These are phyloP conservation scores for Fraxinus excelsior DNA, from an alignment of 257 asterid species.

Conservation along the genomic window DNA sequence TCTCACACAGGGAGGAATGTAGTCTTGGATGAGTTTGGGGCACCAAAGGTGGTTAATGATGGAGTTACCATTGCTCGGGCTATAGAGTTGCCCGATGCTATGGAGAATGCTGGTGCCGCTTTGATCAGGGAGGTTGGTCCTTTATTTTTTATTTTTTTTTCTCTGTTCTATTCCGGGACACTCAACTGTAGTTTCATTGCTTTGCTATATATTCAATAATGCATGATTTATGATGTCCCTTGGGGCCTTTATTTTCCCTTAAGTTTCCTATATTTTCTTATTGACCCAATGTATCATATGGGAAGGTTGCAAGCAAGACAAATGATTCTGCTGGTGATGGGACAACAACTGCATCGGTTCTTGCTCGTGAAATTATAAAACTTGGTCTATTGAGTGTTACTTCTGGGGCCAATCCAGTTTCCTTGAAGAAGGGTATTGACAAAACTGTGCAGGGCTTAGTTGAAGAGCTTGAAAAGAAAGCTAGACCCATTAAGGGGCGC, in stretches of 20 bases:
- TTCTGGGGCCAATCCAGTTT: conserved; percentile 95
- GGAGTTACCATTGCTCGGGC: conserved; percentile 95
- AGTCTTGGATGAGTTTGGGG: conserved; percentile 86
- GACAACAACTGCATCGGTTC: conserved; percentile 89
- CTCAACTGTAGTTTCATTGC: background rate
- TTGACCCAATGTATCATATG: conserved; percentile 15
- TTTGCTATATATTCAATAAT: background rate
- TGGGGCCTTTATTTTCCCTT: background rate
- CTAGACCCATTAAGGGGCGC: conserved; percentile 93
- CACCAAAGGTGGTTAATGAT: conserved; percentile 88
- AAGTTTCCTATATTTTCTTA: background rate
- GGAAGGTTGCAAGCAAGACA: conserved; percentile 97
- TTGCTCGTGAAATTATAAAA: conserved; percentile 94
- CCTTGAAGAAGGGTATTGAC: conserved; percentile 89
- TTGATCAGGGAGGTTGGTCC: conserved; percentile 86
- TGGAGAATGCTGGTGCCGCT: conserved; percentile 99
- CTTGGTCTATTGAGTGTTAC: conserved; percentile 93
- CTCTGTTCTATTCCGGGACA: background rate
- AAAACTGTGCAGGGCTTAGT: conserved; percentile 77
- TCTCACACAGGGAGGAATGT: conserved; percentile 78
- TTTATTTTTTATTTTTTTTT: background rate
- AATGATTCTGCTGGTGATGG: conserved; percentile 99
- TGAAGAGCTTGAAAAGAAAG: conserved; percentile 78
- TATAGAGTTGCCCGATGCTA: conserved; percentile 81
- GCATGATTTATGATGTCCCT: background rate